Base-by-base conservation (phyloP, 306 rosid species). In the Gillenia trifoliata region DNA sequence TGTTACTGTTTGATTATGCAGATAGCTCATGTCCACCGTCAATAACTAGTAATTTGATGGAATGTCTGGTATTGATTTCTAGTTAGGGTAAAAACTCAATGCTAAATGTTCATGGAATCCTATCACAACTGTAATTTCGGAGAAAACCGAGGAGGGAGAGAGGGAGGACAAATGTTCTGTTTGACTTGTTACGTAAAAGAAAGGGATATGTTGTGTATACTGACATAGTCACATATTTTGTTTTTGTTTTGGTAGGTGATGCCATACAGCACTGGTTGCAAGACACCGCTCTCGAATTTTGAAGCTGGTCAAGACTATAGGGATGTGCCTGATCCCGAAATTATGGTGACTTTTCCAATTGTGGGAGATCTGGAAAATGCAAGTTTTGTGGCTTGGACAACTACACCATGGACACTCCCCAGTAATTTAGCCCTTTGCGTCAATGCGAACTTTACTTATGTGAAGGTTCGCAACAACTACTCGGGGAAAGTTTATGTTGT, bases 331-430 rank as follows among this genome's bases (percentile, higher is more conserved):
- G 98, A 91, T 86, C 94, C 95, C 47, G 98, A 93, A 83, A 79
- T 94, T 31, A 82, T 88, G 87, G 84, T 91, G 89, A 52, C 97
- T 45, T 91, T 94, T 83, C 98, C 98, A 19, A 76, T 85, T 30
- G 25, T 91, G 64, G 96, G 70, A 3, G 98, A 94, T 86, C 83
- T 79, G 9, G 79, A 88, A 41, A 84, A 81, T 78, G 97, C 97
- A 29, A 85, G 84, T 75, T 87, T 94, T 86, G 97, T 94, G 70
- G 97, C 98, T 76, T 94, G 97, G 98, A 94, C 98, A n/a, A 94
- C 98, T 4, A 94, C 98, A 72, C 97, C 97, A 26, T 94, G 98
- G 98, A 94, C 98, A 45, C 98, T 94, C 85, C 97, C 98, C 0
- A 94, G 98, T 75, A 90, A 94, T 73, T 92, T 91, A 57, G 97